These are phyloP conservation scores for Trypanosomatidae sp. DNA, from an alignment of 208 protist species.

Conservation along the genomic window DNA sequence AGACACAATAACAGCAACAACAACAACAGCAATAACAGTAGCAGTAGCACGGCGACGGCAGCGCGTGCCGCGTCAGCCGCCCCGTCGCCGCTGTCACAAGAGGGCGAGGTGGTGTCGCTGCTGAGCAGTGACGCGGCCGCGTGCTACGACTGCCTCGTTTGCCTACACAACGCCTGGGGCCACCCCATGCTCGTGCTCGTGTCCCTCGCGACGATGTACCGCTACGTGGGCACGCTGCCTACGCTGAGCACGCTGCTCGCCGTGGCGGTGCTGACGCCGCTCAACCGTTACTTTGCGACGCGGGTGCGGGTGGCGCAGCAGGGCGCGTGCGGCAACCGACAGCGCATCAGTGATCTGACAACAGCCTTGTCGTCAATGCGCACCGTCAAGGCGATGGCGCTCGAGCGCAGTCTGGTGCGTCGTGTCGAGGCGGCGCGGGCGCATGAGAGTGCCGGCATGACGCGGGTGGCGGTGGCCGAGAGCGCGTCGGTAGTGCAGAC, in stretches of 20 bases:
- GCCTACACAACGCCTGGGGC: slow-evolving; percentile 64
- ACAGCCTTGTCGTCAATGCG: slow-evolving; percentile 50
- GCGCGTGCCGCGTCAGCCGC: background rate
- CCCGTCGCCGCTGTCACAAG: slow-evolving; percentile 10
- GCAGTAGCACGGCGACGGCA: background rate
- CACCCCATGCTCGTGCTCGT: slow-evolving; percentile 43
- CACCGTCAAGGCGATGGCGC: slow-evolving; percentile 56
- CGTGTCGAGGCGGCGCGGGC: slow-evolving; percentile 20
- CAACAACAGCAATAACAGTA: slow-evolving; percentile 5
- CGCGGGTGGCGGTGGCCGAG: slow-evolving; percentile 16
- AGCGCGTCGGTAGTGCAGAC: slow-evolving; percentile 29
- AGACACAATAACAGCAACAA: background rate
- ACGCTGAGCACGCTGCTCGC: slow-evolving; percentile 33
- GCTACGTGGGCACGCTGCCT: slow-evolving; percentile 43
- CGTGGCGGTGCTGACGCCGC: slow-evolving; percentile 29
- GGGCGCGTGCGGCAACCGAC: slow-evolving; percentile 23
- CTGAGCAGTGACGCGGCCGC: slow-evolving; percentile 43
- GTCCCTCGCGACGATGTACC: slow-evolving; percentile 48
- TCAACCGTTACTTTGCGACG: slow-evolving; percentile 28
- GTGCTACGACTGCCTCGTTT: slow-evolving; percentile 49
- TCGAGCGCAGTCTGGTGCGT: slow-evolving; percentile 23
- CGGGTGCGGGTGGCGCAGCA: slow-evolving; percentile 40
- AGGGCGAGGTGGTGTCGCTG: slow-evolving; percentile 40
- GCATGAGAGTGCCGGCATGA: slow-evolving; percentile 29
- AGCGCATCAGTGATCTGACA: slow-evolving; percentile 39